Percentiles rank a stretch among this genome's conserved stretches.
Conservation (phyloP, 1,284 basidiomycete genomes). For the Polyporus tsugae region DNA sequence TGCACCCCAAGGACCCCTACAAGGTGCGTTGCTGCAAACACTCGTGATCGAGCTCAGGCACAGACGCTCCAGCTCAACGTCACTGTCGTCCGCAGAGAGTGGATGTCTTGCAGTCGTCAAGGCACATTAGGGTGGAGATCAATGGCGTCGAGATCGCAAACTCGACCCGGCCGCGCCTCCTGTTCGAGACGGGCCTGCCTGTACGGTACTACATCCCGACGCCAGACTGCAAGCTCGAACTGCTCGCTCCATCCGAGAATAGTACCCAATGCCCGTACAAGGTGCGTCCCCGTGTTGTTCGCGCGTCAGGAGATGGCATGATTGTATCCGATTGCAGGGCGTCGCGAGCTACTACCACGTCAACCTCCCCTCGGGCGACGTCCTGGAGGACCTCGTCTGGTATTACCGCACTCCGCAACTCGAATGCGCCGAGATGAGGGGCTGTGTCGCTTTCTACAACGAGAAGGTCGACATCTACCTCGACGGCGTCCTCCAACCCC, state of each 20-base stretch:
- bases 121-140: slow-evolving; percentile 66
- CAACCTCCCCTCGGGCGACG: slow-evolving; percentile 52
- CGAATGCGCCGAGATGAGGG: slow-evolving; percentile 59
- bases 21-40: slow-evolving; percentile 52
- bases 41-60: background rate
- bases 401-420: slow-evolving; percentile 62
- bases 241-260: slow-evolving; percentile 56
- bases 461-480: slow-evolving; percentile 73
- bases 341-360: slow-evolving; percentile 66
- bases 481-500: slow-evolving; percentile 60
- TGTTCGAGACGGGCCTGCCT: slow-evolving; percentile 66
- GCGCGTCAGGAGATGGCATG: background rate
- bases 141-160: slow-evolving; percentile 70
- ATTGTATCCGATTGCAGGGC: slow-evolving; percentile 51
- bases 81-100: slow-evolving; percentile 52
- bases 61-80: slow-evolving; percentile 5
- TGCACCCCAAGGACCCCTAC: slow-evolving; percentile 73
- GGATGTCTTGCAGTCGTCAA: slow-evolving; percentile 66
- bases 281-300: slow-evolving; percentile 44
- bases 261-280: slow-evolving; percentile 70
- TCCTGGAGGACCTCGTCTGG: slow-evolving; percentile 63
- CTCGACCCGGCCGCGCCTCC: slow-evolving; percentile 58
- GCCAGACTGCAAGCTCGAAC: slow-evolving; percentile 59
- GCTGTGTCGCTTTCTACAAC: slow-evolving; percentile 69
- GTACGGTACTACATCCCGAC: slow-evolving; percentile 69